Evolutionary conservation across 192 early-diverging fungal species (phyloP), one percentile per base, ranked within the genome.

Genomic region (Podochytrium sp.): DNA sequence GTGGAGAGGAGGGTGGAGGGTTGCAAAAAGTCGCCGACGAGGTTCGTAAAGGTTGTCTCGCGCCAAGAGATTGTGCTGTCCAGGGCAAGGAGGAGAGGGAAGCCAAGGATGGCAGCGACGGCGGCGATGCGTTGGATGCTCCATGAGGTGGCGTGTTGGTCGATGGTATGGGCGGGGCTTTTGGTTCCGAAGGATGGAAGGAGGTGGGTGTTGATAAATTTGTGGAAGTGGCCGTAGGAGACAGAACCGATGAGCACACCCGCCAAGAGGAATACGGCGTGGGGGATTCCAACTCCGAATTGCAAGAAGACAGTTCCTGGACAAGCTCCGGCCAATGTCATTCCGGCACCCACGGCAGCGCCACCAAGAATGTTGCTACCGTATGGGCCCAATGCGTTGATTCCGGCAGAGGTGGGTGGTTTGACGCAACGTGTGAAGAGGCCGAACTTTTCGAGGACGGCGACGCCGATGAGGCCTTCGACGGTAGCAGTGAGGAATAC

Each of bases 281-380:
- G 37, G 1, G 40, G 47, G 23, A 79, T 39, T 12, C 78, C 78
- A 57, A 69, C 55, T 14, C 57, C 78, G n/a, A 78, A 25, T 63
- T 79, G 78, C 1, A 64, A 60, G 23, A 78, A 34, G 25, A 79
- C 69, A 25, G 78, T 79, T 18, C 78, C 78, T 7, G 78, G 78
- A 41, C 78, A 79, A 20, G 78, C 78, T 25, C 78, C 78, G 23
- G 47, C 23, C 27, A 79, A 30, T 33, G 62, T 56, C 78, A 79
- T 79, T 51, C 78, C 78, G 20, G 50, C 50, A 7, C 78, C 78
- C 29, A 79, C 25, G 5, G 64, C 25, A 18, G 33, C 47, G n/a
- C 75, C 78, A 18, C 78, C 78, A 12, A 79, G n/a, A 25, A 76
- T 34, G 40, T 78, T 78, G 38, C 32, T 42, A 2, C 59, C 72